These are phyloP conservation scores for Saitozyma sp. DNA, from an alignment of 768 basidiomycete species.

Conservation along the genomic window DNA sequence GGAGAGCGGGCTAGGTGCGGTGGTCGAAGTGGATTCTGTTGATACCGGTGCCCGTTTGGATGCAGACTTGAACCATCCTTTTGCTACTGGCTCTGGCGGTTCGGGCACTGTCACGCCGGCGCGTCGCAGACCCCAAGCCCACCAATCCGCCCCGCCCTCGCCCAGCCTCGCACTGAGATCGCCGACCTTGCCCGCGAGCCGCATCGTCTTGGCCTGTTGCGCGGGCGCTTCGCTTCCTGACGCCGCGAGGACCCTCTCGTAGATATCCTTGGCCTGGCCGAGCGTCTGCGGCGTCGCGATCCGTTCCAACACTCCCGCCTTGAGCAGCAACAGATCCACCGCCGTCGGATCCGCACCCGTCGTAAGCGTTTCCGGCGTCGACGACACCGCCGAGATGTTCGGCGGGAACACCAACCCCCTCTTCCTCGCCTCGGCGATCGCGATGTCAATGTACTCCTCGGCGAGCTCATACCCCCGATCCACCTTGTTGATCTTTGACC, in stretches of 20 bases:
- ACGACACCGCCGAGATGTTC: slow-evolving; percentile 16
- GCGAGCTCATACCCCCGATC: slow-evolving; percentile 47
- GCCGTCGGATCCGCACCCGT: slow-evolving; percentile 34
- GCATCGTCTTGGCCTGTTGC: slow-evolving; percentile 25
- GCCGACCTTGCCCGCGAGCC: slow-evolving; percentile 45
- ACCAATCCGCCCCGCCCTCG: slow-evolving; percentile 37
- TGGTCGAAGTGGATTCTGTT: neutral
- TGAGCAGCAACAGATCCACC: slow-evolving; percentile 43
- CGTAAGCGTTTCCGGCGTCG: slow-evolving; percentile 8
- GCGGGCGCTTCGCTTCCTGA: slow-evolving; percentile 7
- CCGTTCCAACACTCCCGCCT: slow-evolving; percentile 48
- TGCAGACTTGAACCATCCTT: slow-evolving; percentile 14
- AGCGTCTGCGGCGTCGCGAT: slow-evolving; percentile 34
- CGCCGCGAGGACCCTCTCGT: slow-evolving; percentile 39
- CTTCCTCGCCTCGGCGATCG: slow-evolving; percentile 39
- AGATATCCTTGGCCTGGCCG: slow-evolving; percentile 39
- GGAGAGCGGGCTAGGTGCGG: slow-evolving; percentile 1
- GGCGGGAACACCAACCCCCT: slow-evolving; percentile 40
- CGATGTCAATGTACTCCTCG: slow-evolving; percentile 44
- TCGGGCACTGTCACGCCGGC: slow-evolving; percentile 22
- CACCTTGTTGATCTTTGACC: slow-evolving; percentile 15
- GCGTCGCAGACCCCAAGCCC: slow-evolving; percentile 40
- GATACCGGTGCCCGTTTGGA: neutral
- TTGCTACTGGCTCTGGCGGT: slow-evolving; percentile 2
- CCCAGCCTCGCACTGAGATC: slow-evolving; percentile 32